Evolutionary conservation across 768 basidiomycete genomes (phyloP).

Genomic region (Coprinopsis sp.): DNA sequence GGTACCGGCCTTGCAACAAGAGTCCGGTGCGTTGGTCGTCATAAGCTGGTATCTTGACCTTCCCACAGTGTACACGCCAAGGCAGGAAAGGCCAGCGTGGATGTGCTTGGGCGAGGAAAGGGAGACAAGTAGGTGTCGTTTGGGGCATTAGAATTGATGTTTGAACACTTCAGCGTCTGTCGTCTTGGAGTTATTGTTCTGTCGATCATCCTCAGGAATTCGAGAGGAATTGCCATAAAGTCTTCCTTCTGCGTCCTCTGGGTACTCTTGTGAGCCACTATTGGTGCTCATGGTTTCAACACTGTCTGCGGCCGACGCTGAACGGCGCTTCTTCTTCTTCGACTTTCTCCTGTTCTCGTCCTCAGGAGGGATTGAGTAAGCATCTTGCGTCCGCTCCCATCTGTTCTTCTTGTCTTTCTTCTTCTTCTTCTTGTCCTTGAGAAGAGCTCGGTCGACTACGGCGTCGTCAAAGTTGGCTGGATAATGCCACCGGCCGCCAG

Average conservation of each 20-base stretch:
- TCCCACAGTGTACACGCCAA: too few species aligned
- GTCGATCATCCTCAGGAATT: constrained; percentile 7
- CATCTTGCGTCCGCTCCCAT: constrained; percentile 85
- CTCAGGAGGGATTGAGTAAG: constrained; percentile 49
- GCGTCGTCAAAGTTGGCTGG: constrained; percentile 79
- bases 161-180: constrained; percentile 51
- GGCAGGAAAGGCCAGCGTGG: too few species aligned
- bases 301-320: constrained; percentile 36
- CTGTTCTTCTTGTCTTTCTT: constrained; percentile 76
- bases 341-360: constrained; percentile 46
- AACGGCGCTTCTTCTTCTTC: constrained; percentile 60
- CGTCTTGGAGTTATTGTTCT: constrained; percentile 18
- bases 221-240: constrained; percentile 45
- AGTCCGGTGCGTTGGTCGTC: too few species aligned
- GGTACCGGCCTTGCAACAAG: too few species aligned
- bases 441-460: constrained; percentile 28
- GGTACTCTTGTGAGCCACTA: constrained; percentile 46
- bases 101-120: neutral
- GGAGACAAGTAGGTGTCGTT: neutral
- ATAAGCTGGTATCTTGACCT: too few species aligned
- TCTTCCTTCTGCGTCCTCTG: constrained; percentile 72
- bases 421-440: constrained; percentile 53
- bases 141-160: constrained; percentile 52
- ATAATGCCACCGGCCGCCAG: constrained; percentile 72
- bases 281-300: constrained; percentile 32